Percentiles rank a stretch among this genome's conserved stretches.
Evolutionary conservation across 345 rosid genomes (phyloP).

Genomic region (Limnanthes douglasii): DNA sequence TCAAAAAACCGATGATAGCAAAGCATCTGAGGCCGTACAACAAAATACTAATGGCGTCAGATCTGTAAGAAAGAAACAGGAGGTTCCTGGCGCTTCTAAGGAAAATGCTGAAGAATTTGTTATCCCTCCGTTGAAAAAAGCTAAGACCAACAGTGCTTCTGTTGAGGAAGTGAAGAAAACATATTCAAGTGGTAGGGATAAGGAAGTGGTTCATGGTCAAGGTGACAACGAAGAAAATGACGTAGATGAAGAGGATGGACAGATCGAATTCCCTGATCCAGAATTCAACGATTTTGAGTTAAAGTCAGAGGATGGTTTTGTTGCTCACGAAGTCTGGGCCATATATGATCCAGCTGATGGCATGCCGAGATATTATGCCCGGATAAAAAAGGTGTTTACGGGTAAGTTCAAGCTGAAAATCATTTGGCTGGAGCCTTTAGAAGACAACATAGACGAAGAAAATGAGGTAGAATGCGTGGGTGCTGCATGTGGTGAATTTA

Average conservation of each 20-base stretch:
- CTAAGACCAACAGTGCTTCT: constrained; percentile 13
- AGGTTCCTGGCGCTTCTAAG: constrained; percentile 18
- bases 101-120: constrained; percentile 15
- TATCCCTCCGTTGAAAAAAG: constrained; percentile 16
- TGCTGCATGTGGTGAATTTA: constrained; percentile 51
- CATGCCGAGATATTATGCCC: constrained; percentile 80
- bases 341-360: constrained; percentile 55
- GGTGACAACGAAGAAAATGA: constrained; percentile 9
- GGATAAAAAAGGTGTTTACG: constrained; percentile 32
- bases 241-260: constrained; percentile 4
- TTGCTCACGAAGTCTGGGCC: constrained; percentile 72
- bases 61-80: constrained; percentile 36
- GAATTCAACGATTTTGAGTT: constrained; percentile 62
- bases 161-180: constrained; percentile 10
- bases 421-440: constrained; percentile 65
- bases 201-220: constrained; percentile 8
- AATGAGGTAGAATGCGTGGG: constrained; percentile 36
- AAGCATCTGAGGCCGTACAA: constrained; percentile 8
- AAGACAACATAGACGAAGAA: constrained; percentile 16
- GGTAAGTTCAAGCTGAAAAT: constrained; percentile 45
- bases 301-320: constrained; percentile 31
- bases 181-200: constrained; percentile 9
- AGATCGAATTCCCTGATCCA: constrained; percentile 36
- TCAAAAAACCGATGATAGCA: constrained; percentile 13
- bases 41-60: constrained; percentile 23